Percentiles rank a stretch among this genome's conserved stretches.
These are phyloP conservation scores for Klebsormidium nitens DNA, from an alignment of 139 green algal genomes.

Conservation along the genomic window DNA sequence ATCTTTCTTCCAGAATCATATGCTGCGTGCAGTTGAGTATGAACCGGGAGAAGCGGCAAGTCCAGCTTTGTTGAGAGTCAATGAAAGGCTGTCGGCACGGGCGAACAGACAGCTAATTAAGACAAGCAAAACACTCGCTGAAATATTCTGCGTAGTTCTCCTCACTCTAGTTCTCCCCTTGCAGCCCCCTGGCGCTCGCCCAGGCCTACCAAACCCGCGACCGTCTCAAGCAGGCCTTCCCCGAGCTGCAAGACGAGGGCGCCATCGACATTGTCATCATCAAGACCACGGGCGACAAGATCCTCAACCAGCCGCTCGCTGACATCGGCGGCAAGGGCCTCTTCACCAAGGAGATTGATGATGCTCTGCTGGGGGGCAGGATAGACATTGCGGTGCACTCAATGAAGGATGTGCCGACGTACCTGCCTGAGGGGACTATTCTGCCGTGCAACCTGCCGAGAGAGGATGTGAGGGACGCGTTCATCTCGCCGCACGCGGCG, in stretches of 20 bases:
- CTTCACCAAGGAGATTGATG: constrained; percentile 99
- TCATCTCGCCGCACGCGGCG: constrained; percentile 82
- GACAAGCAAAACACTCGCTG: neutral
- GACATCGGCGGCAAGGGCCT: constrained; percentile 99
- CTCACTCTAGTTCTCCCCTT: constrained; percentile 31
- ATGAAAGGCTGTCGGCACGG: too few species aligned
- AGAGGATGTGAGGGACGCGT: constrained; percentile 96
- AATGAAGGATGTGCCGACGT: constrained; percentile 99
- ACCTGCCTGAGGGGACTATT: constrained; percentile 88
- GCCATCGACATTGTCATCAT: constrained; percentile 98
- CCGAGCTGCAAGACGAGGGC: constrained; percentile 84
- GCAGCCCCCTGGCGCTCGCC: constrained; percentile 88
- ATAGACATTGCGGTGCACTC: constrained; percentile 99
- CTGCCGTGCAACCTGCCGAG: constrained; percentile 96
- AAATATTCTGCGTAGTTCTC: neutral
- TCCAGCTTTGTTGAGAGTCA: too few species aligned
- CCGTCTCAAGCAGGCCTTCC: constrained; percentile 80
- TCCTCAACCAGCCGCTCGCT: constrained; percentile 92
- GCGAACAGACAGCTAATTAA: too few species aligned
- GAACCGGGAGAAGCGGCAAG: neutral
- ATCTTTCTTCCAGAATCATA: neutral
- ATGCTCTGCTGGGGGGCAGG: constrained; percentile 84
- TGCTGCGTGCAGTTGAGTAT: neutral
- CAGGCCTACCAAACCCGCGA: constrained; percentile 97
- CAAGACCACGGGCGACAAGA: constrained; percentile 99